Base-by-base conservation (phyloP, 176 grass and related monocot species). In the Oryza australiensis region DNA sequence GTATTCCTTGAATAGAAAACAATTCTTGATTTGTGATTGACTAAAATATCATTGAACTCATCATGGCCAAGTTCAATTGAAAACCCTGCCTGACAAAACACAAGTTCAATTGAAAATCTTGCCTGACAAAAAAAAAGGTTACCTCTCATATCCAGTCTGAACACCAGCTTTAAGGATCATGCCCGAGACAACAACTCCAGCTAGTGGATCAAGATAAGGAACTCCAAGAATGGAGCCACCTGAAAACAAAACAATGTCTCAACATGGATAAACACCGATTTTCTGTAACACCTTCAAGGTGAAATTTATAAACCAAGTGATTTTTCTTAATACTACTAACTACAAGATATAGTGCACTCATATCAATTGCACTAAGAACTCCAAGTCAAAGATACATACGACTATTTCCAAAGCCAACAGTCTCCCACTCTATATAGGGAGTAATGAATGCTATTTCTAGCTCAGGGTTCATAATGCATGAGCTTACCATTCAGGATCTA, bases 91-190 rank as follows among this genome's bases (percentile, higher is more conserved):
- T 71, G 11, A 79, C 2, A 82, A 74, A 68, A 82, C 0, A 16
- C 0, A 16, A 55, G 12, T 68, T 82, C 71, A 85, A 71, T 3
- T 77, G 18, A 86, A 62, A 37, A 75, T 68, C 46, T 24, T 66
- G 18, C 62, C 68, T 75, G 11, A 83, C 3, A 82, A 74, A 69
- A 82, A 55, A 15, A 74, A 73, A 49, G 46, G 29, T 77, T 90
- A 98, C 96, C 96, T 98, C 57, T 89, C 82, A 72, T 95, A 98
- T 82, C 96, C 87, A 28, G 96, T 93, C 37, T 93, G 84, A 84
- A 95, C 83, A 79, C 93, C 93, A 86, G 88, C 96, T 93, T 95
- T 98, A 66, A 91, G 81, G 88, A 98, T 95, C 96, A 98, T 93
- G 78, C 92, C 92, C 42, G 90, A 95, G 23, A 98, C 95, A 79